Base-by-base conservation (phyloP, 805 yeast genomes). In the Candida krabiensis region DNA sequence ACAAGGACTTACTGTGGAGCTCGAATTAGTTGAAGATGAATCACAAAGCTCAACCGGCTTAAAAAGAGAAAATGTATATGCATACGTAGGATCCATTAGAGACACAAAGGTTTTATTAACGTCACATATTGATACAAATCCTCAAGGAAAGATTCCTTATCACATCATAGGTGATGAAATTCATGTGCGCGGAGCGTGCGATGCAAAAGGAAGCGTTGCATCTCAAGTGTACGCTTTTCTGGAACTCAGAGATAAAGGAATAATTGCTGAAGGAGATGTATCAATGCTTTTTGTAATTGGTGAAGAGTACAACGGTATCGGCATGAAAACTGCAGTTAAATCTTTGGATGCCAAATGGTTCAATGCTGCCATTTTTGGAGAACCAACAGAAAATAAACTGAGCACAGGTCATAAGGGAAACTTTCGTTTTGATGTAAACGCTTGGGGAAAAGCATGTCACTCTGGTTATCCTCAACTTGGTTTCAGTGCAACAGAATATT, bases 381-480 rank as follows among this genome's bases (percentile, higher is more conserved):
- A 80, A 53, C 86, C 86, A 6, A 80, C 86, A 1, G 85, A 79
- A 46, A 60, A 70, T 52, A 77, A 75, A 48, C 63, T 80, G n/a
- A 83, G 80, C 14, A 71, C 69, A 4, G 86, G 85, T 6, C 86
- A 80, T 53, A 80, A 80, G 55, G 84, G 84, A 8, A 59, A 64
- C 28, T 69, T 64, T 22, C 45, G 62, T 31, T 67, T 70, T 30
- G 55, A 61, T 9, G 49, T 75, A 19, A 35, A 52, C 11, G 75
- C 69, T n/a, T 45, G 54, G 13, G 85, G 84, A 7, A 68, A 67
- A 44, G 71, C 82, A 2, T 62, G 76, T 2, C 86, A 80, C 48
- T 72, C 79, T 9, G 84, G 84, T 1, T 78, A 79, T 55, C 86
- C 86, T 5, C 69, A 78, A 28, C 61, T 75, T 28, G 85, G 86